Evolutionary conservation across 176 grass and related monocot genomes (phyloP), one percentile per base, ranked within the genome.

Genomic region (Cocos nucifera): DNA sequence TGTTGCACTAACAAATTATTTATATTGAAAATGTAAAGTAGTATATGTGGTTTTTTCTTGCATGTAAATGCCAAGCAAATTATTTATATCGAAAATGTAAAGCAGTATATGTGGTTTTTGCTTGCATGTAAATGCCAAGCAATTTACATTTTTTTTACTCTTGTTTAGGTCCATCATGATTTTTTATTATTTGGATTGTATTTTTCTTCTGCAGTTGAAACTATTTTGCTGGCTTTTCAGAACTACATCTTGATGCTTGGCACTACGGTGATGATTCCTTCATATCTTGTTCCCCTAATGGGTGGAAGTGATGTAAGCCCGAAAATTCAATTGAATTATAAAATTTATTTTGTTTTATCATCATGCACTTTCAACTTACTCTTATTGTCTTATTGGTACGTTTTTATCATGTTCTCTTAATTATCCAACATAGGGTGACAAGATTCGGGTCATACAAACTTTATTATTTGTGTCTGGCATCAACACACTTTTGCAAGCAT

Each of bases 401-500:
- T 54, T 67, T 9, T 50, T 53, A 51, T 19, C 17, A 56, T 44
- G 4, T 21, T 20, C 17, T 56, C 56, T 17, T 53, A 18, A 15
- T 23, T 56, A 15, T 39, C 19, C 12, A 52, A 65, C 49, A 26
- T 68, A 83, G 80, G 80, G 57, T 17, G 80, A 83, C n/a, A 83
- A 78, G 63, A 55, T 77, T 58, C 62, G 69, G 50, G 80, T 83
- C 17, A 83, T 83, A 72, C 80, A 73, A 73, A 83, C 80, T 50
- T 72, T 73, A 48, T 67, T 67, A 60, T 83, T 83, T 22, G 80
- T 83, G 67, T 83, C 80, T 22, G 80, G 80, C 19, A 71, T 83
- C 24, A 78, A 77, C 56, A 83, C 80, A 10, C 74, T 83, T 66
- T 62, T 83, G 70, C 80, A 83, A 83, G 69, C 80, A 68, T 72